Evolutionary conservation across 163 green algal species (phyloP).

Genomic region (Dunaliella salina): DNA sequence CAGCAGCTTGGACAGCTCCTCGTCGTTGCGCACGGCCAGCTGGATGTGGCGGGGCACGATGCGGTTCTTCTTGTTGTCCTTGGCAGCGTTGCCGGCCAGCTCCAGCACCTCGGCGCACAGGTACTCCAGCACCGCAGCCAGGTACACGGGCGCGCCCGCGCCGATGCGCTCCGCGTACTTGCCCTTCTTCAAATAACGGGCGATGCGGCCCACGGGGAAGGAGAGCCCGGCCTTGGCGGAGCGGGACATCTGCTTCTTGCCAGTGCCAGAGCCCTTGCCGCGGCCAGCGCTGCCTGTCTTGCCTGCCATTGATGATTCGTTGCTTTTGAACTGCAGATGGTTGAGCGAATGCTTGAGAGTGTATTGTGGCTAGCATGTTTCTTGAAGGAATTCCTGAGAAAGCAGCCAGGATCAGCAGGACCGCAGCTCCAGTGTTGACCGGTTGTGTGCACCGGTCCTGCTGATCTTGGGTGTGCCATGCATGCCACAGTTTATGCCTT

Average conservation of each 20-base stretch:
- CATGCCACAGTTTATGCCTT: no score
- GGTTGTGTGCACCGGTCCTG: no score
- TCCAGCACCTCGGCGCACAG: constrained; percentile 86
- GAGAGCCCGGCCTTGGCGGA: constrained; percentile 90
- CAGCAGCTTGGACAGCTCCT: constrained; percentile 97
- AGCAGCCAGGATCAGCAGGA: no score
- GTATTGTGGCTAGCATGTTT: no score
- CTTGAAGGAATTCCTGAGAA: no score
- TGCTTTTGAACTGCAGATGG: no score
- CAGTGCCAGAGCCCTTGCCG: constrained; percentile 29
- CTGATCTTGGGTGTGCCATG: no score
- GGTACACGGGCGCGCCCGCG: constrained; percentile 65
- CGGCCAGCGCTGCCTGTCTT: constrained; percentile 14
- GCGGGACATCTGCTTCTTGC: constrained; percentile 83
- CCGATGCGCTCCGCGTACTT: constrained; percentile 67
- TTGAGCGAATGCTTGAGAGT: no score
- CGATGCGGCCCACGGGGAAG: constrained; percentile 94
- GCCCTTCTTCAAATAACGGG: constrained; percentile 92
- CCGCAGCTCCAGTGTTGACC: no score
- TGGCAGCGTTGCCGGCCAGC: constrained; percentile 83
- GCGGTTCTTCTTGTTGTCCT: constrained; percentile 87
- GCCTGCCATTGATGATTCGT: no score
- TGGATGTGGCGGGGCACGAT: constrained; percentile 93
- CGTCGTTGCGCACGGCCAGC: constrained; percentile 95
- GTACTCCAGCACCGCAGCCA: constrained; percentile 93